A percentile compares a stretch with the other conserved stretches of the same genome.
Evolutionary conservation across 352 stramenopile genomes (phyloP).

Genomic region (Globisporangium cederbergense): DNA sequence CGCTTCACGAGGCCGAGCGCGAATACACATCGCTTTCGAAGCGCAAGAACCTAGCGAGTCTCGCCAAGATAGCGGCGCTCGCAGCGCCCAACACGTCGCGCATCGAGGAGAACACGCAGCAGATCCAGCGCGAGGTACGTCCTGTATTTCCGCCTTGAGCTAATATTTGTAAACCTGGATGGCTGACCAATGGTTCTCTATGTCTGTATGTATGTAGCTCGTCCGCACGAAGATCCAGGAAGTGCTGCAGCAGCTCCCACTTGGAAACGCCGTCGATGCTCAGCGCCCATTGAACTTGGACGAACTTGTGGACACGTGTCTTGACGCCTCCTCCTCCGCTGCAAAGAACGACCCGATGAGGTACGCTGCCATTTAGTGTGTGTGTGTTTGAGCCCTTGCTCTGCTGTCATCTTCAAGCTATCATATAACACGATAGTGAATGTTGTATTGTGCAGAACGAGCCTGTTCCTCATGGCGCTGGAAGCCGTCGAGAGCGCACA

Average conservation of each 20-base stretch:
- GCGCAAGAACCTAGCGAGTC: slow-evolving; percentile 76
- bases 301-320: slow-evolving; percentile 44
- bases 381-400: too few relatives aligned
- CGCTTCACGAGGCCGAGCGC: slow-evolving; percentile 47
- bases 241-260: slow-evolving; percentile 51
- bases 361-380: slow-evolving; percentile 19
- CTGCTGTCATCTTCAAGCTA: not conserved
- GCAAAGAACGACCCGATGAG: slow-evolving; percentile 50
- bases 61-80: slow-evolving; percentile 75
- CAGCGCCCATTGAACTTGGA: slow-evolving; percentile 36
- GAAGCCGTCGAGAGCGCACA: slow-evolving; percentile 63
- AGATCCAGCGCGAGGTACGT: slow-evolving; percentile 65
- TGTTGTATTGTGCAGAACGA: slow-evolving; percentile 30
- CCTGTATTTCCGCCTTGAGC: not conserved
- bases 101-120: slow-evolving; percentile 32
- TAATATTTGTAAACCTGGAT: too few relatives aligned
- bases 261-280: slow-evolving; percentile 32
- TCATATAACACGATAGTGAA: not conserved
- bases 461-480: slow-evolving; percentile 65
- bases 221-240: slow-evolving; percentile 54
- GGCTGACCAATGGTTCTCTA: not conserved
- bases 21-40: slow-evolving; percentile 53
- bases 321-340: slow-evolving; percentile 39
- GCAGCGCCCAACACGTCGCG: slow-evolving; percentile 39
- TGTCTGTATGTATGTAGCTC: slow-evolving; percentile 32